Evolutionary conservation across 2,329 filamentous ascomycete species (phyloP).

Genomic region (Botrytis hyacinthi): DNA sequence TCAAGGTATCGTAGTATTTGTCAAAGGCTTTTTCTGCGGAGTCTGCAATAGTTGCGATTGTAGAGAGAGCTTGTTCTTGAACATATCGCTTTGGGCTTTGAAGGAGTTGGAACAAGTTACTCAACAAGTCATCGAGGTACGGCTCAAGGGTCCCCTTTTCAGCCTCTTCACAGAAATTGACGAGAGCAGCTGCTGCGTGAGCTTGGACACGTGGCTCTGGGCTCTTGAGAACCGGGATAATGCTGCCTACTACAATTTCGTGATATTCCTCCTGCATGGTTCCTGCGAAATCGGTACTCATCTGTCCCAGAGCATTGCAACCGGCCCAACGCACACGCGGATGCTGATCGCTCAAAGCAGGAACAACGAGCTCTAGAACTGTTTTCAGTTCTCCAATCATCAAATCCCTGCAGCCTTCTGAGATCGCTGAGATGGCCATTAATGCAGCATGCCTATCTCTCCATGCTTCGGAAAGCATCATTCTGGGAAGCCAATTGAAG

Average conservation of each 20-base stretch:
- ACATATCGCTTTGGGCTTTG: constrained; percentile 94
- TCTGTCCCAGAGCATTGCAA: constrained; percentile 97
- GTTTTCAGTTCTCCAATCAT: constrained; percentile 95
- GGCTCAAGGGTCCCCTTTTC: constrained; percentile 90
- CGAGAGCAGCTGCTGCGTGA: constrained; percentile 93
- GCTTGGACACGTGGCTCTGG: constrained; percentile 92
- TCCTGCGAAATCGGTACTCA: constrained; percentile 98
- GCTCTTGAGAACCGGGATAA: constrained; percentile 88
- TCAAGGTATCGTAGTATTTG: constrained; percentile 92
- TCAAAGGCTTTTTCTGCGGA: constrained; percentile 92
- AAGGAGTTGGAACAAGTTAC: constrained; percentile 80
- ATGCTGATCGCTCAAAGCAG: constrained; percentile 83
- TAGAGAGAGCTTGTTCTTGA: constrained; percentile 95
- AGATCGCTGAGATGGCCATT: constrained; percentile 98
- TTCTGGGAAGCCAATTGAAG: constrained; percentile 93
- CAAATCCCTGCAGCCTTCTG: constrained; percentile 90
- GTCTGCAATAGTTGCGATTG: constrained; percentile 98
- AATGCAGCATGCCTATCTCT: constrained; percentile 92
- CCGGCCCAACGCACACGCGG: constrained; percentile 95
- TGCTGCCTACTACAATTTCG: constrained; percentile 78
- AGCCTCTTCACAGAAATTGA: constrained; percentile 98
- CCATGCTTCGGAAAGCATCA: constrained; percentile 96
- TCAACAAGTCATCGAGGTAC: constrained; percentile 85
- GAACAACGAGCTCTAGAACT: constrained; percentile 91
- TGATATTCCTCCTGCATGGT: constrained; percentile 98